phyloP scores from a whole-genome alignment of 2,329 filamentous ascomycete genomes.

The Aspergillus awamori region DNA sequence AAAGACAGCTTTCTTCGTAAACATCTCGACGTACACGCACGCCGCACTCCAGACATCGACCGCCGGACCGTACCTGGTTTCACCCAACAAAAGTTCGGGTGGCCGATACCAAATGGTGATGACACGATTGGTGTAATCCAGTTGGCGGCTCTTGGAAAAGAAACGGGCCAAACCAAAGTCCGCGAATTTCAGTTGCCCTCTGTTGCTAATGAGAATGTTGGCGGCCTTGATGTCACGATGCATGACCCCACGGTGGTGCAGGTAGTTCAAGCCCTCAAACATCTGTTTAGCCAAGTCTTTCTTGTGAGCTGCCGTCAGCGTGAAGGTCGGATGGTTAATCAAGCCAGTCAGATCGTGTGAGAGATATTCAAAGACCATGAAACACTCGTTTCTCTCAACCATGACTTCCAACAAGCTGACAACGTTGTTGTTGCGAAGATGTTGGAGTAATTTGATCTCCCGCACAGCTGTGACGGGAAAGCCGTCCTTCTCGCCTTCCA shows the following conservation, averaged over 20 bases:
- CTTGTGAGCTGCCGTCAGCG: conserved; percentile 79
- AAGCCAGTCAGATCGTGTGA: conserved; percentile 94
- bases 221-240: conserved; percentile 98
- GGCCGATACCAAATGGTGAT: conserved; percentile 99
- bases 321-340: conserved; percentile 91
- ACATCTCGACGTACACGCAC: conserved; percentile 95
- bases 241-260: conserved; percentile 88
- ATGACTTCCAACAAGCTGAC: conserved; percentile 93
- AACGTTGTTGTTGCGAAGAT: conserved; percentile 86
- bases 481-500: conserved; percentile 99
- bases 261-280: conserved; percentile 90
- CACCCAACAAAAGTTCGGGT: conserved; percentile 84
- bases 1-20: conserved; percentile 90
- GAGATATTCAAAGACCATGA: conserved; percentile 99
- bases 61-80: conserved; percentile 85
- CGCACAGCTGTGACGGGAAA: conserved; percentile 96
- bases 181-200: conserved; percentile 85
- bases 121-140: conserved; percentile 97
- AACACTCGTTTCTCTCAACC: conserved; percentile 98
- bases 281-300: conserved; percentile 92
- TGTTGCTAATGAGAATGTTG: conserved; percentile 91
- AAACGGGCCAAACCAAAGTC: conserved; percentile 97
- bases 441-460: conserved; percentile 95
- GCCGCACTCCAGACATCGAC: conserved; percentile 97
- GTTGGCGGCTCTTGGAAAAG: conserved; percentile 86